Evolutionary conservation across 139 green algal species (phyloP), one percentile per base, ranked within the genome.

Genomic region (Ulvella scutata): DNA sequence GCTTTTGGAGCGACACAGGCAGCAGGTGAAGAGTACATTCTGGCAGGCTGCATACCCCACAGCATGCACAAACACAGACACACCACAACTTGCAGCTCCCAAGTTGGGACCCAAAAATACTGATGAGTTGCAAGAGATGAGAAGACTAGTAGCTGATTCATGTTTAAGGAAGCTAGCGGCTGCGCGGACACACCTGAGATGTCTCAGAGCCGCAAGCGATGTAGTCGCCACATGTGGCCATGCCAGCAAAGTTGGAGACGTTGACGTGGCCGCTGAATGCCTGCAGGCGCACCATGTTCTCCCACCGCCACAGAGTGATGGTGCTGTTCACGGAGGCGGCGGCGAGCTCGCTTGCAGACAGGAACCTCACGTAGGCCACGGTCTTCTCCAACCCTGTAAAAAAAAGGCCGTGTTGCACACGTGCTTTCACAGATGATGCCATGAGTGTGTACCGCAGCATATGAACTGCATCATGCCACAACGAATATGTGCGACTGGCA

Each of bases 161-260:
- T n/a, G n/a, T n/a, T n/a, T n/a, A n/a, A n/a, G n/a, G n/a, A n/a
- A n/a, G n/a, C n/a, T n/a, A n/a, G n/a, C n/a, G n/a, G 17, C n/a
- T 1, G 51, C 10, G 51, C 6, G 51, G 9, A 26, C 13, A 26
- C 34, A 87, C 80, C 72, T 79, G 61, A 61, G 86, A 84, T 26
- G 80, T 91, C 76, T 98, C 93, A 34, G 76, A 89, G 43, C 93
- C 93, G 72, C 87, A 92, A 4, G 93, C 93, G 1, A 96, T 76
- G 43, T 94, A 90, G 33, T 91, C 87, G 6, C 84, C 80, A 0
- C 90, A 81, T 0, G 86, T 85, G 9, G 77, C 82, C 28, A 98
- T 80, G 17, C 93, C 93, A n/a, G 97, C 92, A 80, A 98, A 98
- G 81, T 98, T 96, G 75, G 91, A 91, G 77, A 95, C 87, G 44